Conservation (phyloP, 2,329 filamentous ascomycete species). For the Paecilomyces formosus region DNA sequence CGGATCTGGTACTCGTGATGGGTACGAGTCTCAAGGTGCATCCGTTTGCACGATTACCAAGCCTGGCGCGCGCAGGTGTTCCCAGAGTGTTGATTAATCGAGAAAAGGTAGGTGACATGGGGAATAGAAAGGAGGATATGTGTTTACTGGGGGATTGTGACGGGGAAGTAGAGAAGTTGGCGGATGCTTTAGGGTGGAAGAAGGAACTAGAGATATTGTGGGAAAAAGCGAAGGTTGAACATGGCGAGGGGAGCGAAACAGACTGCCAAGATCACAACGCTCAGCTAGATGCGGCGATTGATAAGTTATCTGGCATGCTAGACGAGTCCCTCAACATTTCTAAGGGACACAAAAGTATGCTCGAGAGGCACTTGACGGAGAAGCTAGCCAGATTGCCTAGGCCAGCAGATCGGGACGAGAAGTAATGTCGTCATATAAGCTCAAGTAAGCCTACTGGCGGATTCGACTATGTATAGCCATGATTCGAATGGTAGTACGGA, state of each 20-base stretch:
- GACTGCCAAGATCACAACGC: conserved; percentile 28
- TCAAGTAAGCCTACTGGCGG: too few relatives aligned
- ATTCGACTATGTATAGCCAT: too few relatives aligned
- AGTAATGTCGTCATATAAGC: not conserved
- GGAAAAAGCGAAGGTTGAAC: conserved; percentile 53
- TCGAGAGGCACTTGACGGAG: conserved; percentile 16
- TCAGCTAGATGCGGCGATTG: not conserved
- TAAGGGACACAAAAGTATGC: conserved; percentile 29
- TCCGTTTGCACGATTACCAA: conserved; percentile 69
- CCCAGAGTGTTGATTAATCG: conserved; percentile 75
- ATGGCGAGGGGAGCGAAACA: conserved; percentile 26
- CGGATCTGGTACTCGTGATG: conserved; percentile 67
- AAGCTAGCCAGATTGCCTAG: conserved; percentile 10
- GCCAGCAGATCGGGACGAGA: not conserved
- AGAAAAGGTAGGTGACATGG: conserved; percentile 69
- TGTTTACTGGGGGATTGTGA: conserved; percentile 70
- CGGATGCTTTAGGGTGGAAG: conserved; percentile 67
- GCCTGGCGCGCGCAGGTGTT: conserved; percentile 47
- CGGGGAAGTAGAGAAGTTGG: conserved; percentile 62
- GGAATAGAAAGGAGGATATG: conserved; percentile 66
- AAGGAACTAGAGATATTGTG: conserved; percentile 68
- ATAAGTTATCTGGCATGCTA: not conserved
- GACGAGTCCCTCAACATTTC: conserved; percentile 27
- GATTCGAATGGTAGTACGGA: too few relatives aligned
- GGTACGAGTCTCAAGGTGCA: conserved; percentile 74